A percentile compares a stretch with the other conserved stretches of the same genome.
Evolutionary conservation across 106 monocot species (phyloP).

Genomic region (Phalaenopsis aphrodite): DNA sequence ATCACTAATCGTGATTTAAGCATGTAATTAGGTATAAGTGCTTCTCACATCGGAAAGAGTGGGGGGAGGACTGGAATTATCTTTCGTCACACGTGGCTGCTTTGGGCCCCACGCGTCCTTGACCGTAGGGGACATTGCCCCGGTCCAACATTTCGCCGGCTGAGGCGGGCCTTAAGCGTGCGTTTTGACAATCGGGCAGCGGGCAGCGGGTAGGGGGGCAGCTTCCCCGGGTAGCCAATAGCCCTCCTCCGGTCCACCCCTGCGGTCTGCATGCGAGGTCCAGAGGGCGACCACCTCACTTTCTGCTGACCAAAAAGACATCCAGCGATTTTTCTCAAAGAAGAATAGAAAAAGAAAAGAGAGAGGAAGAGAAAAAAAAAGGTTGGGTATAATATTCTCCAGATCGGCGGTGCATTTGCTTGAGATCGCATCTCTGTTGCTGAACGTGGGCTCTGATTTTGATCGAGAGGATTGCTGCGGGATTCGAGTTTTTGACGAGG

Average conservation of each 20-base stretch:
- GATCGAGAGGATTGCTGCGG: not conserved
- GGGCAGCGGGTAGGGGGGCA: constrained; percentile 14
- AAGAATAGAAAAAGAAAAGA: not conserved
- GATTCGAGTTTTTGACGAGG: constrained; percentile 4
- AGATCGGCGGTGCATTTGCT: not conserved
- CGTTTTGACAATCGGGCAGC: constrained; percentile 4
- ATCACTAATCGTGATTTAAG: no score
- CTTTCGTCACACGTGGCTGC: not conserved
- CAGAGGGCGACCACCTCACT: not conserved
- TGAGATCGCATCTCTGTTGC: not conserved
- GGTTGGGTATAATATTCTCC: not conserved
- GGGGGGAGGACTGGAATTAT: not conserved
- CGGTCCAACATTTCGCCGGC: constrained; percentile 6
- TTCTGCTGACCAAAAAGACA: constrained; percentile 11
- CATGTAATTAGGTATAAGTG: not conserved
- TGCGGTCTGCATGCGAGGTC: not conserved
- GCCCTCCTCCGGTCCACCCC: constrained; percentile 1
- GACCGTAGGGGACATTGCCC: not conserved
- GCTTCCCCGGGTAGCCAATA: constrained; percentile 9
- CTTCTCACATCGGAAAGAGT: not conserved
- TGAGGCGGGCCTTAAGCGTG: not conserved
- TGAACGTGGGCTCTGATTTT: not conserved
- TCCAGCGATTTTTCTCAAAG: constrained; percentile 28
- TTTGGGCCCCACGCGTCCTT: not conserved
- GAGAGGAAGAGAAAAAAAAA: not conserved